These are phyloP conservation scores for Starmera dryadoides DNA, from an alignment of 805 yeast species.

Conservation along the genomic window DNA sequence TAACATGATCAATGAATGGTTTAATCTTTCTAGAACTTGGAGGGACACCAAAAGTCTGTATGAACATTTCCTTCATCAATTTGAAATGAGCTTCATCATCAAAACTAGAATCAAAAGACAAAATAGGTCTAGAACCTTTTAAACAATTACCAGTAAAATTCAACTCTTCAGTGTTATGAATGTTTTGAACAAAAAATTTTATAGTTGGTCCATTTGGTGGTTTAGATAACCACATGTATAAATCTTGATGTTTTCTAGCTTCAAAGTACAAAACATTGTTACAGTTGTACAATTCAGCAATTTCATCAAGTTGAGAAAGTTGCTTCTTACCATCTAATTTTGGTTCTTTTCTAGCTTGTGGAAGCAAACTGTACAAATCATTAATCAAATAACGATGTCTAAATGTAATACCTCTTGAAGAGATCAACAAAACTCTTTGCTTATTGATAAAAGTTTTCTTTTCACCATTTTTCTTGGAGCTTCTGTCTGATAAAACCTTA, in stretches of 20 bases:
- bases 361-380: slow-evolving; percentile 73
- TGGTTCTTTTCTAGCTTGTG: slow-evolving; percentile 95
- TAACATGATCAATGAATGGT: slow-evolving; percentile 92
- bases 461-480: slow-evolving; percentile 24
- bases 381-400: slow-evolving; percentile 92
- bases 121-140: slow-evolving; percentile 89
- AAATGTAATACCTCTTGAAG: slow-evolving; percentile 91
- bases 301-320: slow-evolving; percentile 82
- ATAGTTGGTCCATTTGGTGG: slow-evolving; percentile 98
- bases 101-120: slow-evolving; percentile 81
- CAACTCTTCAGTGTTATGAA: slow-evolving; percentile 93
- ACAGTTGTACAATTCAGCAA: slow-evolving; percentile 95
- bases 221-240: slow-evolving; percentile 90
- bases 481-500: slow-evolving; percentile 54
- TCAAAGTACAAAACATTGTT: slow-evolving; percentile 92
- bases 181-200: slow-evolving; percentile 88
- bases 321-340: slow-evolving; percentile 91
- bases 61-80: slow-evolving; percentile 76
- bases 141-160: slow-evolving; percentile 95
- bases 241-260: slow-evolving; percentile 92
- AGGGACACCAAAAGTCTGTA: slow-evolving; percentile 90
- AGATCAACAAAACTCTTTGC: slow-evolving; percentile 81
- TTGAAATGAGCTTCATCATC: slow-evolving; percentile 60
- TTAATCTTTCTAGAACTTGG: slow-evolving; percentile 87
- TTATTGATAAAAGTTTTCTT: slow-evolving; percentile 64